Conservation (phyloP, 495 filamentous ascomycete species). For the Staphylotrichum longicolle region DNA sequence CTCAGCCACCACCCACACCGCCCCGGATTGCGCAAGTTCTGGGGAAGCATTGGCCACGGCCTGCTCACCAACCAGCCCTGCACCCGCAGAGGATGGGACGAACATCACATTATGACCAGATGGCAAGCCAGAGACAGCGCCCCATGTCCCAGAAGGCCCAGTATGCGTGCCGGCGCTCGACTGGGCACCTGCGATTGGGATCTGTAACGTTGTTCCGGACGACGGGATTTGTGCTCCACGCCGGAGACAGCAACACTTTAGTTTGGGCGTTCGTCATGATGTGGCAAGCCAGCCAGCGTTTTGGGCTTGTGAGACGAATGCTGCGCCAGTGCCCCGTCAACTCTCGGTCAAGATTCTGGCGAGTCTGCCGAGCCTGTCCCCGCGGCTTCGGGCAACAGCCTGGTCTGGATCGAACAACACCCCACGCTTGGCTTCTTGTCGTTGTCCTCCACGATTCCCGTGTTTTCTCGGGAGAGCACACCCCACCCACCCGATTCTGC, state of each 20-base stretch:
- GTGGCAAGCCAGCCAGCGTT: conserved; percentile 5
- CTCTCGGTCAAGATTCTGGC: neutral
- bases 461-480: neutral
- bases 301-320: neutral
- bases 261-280: conserved; percentile 7
- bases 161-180: too few species aligned
- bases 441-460: neutral
- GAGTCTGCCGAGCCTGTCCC: conserved; percentile 2
- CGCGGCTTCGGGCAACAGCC: conserved; percentile 5
- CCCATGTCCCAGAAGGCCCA: too few species aligned
- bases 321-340: too few species aligned
- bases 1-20: conserved; percentile 39
- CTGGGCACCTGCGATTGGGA: too few species aligned
- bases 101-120: neutral
- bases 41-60: conserved; percentile 1
- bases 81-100: neutral
- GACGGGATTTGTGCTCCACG: conserved; percentile 6
- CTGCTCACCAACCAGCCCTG: neutral
- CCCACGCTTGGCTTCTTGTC: conserved; percentile 9
- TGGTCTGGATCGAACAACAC: neutral
- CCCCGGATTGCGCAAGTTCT: conserved; percentile 25
- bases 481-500: conserved; percentile 5
- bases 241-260: neutral
- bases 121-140: neutral
- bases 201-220: neutral